phyloP scores from a whole-genome alignment of 371 early-diverging fungal genomes.

The Mucor saturninus region DNA sequence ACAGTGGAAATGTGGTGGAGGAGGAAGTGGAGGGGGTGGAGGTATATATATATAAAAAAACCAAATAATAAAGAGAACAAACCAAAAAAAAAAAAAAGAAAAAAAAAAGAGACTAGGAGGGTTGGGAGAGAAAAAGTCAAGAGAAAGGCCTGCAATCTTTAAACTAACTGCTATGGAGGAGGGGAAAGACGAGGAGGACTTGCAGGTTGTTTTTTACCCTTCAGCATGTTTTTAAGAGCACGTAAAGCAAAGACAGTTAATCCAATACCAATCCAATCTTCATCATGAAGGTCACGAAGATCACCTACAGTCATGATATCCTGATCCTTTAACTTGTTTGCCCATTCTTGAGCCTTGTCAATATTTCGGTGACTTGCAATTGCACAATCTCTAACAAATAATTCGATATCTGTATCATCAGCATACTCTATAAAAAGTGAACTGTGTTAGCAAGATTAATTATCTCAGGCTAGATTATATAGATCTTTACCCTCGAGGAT shows the following conservation, averaged over 20 bases:
- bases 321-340: constrained; percentile 68
- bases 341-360: constrained; percentile 81
- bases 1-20: constrained; percentile 6
- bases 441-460: too few relatives aligned
- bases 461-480: too few relatives aligned
- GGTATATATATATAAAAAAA: constrained; percentile 2
- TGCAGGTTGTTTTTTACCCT: constrained; percentile 51
- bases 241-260: constrained; percentile 89
- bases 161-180: constrained; percentile 12
- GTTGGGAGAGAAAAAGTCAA: not conserved
- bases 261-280: constrained; percentile 77
- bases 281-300: constrained; percentile 74
- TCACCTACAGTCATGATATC: constrained; percentile 86
- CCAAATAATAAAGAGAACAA: constrained; percentile 3
- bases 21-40: not conserved
- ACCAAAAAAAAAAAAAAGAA: not conserved
- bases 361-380: constrained; percentile 66
- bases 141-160: constrained; percentile 26
- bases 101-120: not conserved
- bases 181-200: constrained; percentile 29
- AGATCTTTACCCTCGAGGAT: constrained; percentile 43
- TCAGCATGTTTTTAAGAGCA: constrained; percentile 80
- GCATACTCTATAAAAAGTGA: constrained; percentile 48
- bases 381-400: constrained; percentile 72
- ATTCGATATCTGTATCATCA: constrained; percentile 68